phyloP scores from a whole-genome alignment of 2,329 filamentous ascomycete species.

The Alternaria hordeiaustralica region DNA sequence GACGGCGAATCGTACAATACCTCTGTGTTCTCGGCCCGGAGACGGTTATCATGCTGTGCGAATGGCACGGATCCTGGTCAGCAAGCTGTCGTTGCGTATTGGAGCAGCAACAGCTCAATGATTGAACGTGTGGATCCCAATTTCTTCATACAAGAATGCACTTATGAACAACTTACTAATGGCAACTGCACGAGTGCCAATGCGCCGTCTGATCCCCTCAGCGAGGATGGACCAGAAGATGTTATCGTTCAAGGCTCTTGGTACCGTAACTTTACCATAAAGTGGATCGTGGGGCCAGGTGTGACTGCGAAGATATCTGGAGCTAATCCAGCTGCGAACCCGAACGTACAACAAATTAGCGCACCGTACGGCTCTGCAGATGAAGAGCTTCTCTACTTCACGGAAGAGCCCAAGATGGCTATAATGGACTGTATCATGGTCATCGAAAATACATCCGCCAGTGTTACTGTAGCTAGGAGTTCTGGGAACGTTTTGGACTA shows the following conservation, averaged over 20 bases:
- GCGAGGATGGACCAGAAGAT: background rate
- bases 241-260: background rate
- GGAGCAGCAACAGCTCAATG: background rate
- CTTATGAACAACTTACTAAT: background rate
- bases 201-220: background rate
- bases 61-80: background rate
- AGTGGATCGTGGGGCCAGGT: background rate
- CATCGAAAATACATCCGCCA: background rate
- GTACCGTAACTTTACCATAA: background rate
- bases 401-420: background rate
- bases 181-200: background rate
- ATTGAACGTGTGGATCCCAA: background rate
- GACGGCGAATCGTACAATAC: background rate
- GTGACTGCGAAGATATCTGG: background rate
- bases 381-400: background rate
- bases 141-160: background rate
- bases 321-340: background rate
- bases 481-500: background rate
- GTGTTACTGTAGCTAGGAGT: background rate
- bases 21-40: background rate
- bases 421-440: background rate
- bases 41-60: background rate
- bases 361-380: background rate
- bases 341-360: background rate
- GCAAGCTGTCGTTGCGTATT: background rate